Percentiles rank a stretch among this genome's conserved stretches.
These are phyloP conservation scores for Leishmania turanica DNA, from an alignment of 208 protist species.

Conservation along the genomic window DNA sequence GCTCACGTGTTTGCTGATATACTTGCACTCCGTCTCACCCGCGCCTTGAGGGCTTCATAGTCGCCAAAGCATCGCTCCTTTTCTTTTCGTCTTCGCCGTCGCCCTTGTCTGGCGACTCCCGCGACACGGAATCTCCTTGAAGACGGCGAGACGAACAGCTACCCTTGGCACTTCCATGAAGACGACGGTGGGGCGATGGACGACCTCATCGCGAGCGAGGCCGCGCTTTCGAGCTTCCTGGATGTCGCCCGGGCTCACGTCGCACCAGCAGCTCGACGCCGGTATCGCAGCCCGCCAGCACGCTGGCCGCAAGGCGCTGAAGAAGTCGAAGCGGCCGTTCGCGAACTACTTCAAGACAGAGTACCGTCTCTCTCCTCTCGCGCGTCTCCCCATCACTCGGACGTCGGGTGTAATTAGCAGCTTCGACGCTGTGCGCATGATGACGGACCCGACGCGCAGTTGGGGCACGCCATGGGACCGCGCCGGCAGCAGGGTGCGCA, in stretches of 20 bases:
- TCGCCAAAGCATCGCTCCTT: background rate
- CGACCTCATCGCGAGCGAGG: slow-evolving; percentile 19
- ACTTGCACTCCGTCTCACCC: background rate
- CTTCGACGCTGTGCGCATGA: slow-evolving; percentile 52
- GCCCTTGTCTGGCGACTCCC: background rate
- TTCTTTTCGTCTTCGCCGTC: background rate
- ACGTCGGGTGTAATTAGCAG: slow-evolving; percentile 47
- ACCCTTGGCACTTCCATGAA: slow-evolving; percentile 17
- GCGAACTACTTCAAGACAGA: slow-evolving; percentile 74
- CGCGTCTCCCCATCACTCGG: slow-evolving; percentile 11
- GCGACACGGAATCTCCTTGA: background rate
- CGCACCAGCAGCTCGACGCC: slow-evolving; percentile 82
- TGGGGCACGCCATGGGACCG: slow-evolving; percentile 75
- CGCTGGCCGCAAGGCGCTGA: slow-evolving; percentile 65
- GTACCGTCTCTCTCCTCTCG: slow-evolving; percentile 58
- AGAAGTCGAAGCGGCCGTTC: slow-evolving; percentile 76
- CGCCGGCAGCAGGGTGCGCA: slow-evolving; percentile 25
- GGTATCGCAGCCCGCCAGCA: slow-evolving; percentile 78
- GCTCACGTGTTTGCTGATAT: background rate
- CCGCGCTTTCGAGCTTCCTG: slow-evolving; percentile 45
- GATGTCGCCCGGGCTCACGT: slow-evolving; percentile 58
- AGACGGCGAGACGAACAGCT: background rate
- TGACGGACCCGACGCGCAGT: slow-evolving; percentile 53
- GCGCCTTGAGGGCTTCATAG: background rate
- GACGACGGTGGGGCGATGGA: slow-evolving; percentile 17